Evolutionary conservation across 768 basidiomycete genomes (phyloP), one percentile per base, ranked within the genome.

Genomic region (Amanita pseudoporphyria): DNA sequence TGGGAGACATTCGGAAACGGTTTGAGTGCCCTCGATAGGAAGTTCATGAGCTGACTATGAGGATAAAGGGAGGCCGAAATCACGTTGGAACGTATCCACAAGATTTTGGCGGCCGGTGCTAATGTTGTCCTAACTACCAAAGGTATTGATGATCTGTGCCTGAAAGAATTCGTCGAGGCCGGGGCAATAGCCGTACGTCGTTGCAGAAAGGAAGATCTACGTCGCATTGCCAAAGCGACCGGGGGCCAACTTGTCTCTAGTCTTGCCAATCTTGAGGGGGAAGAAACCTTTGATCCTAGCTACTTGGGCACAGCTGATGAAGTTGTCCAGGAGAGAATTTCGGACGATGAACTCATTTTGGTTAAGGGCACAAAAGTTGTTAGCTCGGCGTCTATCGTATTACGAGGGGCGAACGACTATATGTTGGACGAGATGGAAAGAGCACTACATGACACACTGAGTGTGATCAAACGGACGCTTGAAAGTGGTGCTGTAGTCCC

Each of bases 351-450:
- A 63, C 77, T 96, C 39, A 98, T 98, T 65, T 71, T 99, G 55
- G 73, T 98, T 72, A 99, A 97, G 72, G 96, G 96, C 2, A 98
- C 94, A 44, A 98, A 95, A 69, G 85, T 92, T 36, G 94, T 98
- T 62, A 93, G 71, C 70, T 94, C 92, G 19, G 76, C 87, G 12
- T 96, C 93, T 16, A 87, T 99, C 60, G 80, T 99, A 51, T 73
- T 99, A 52, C 80, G 96, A 48, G 96, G 96, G 39, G 96, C 96
- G 24, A 99, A 98, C 65, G 96, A 99, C 66, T 97, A 95, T 66
- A 93, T 97, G 88, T 71, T 98, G 58, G 96, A 99, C 64, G 96
- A 99, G 74, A 99, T 98, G 96, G 96, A 99, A 69, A 75, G 96
- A 42, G 86, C 91, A 0, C 66, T 98, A 57, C 95, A 99, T 62